Base-by-base conservation (phyloP, 2,329 filamentous ascomycete species). In the Aureobasidium subglaciale region DNA sequence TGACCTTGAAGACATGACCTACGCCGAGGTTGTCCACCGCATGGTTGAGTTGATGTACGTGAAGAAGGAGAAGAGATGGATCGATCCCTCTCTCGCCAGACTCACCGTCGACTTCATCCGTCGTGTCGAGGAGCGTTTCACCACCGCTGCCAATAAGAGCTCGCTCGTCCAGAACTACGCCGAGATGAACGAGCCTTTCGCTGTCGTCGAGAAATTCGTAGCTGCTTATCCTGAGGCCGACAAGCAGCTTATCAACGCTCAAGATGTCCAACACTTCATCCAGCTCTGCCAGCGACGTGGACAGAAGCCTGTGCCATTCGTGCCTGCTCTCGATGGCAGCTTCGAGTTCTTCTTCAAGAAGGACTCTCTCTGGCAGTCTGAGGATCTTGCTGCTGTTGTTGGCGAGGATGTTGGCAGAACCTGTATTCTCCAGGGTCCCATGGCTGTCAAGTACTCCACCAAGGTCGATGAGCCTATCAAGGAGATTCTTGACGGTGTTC, bases 311-410 rank as follows among this genome's bases (percentile, higher is more conserved):
- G 88, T 95, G 25, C 93, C 92, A 0, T 99, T 99, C 69, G 91
- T 99, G 27, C 93, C 93, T 5, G 80, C 87, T n/a, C 80, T 99
- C 20, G 93, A 99, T 65, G 90, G 95, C 60, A 96, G 92, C 69
- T 99, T 99, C 63, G 93, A 99, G 70, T 96, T 95, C 75, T 99
- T 90, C 78, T 99, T 99, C 86, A 99, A 99, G 84, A 99, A 99
- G 78, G 93, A 99, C 71, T 99, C 93, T 1, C 81, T 99, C 7
- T 99, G 93, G 93, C 93, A 99, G 74, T 97, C 93, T 1, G 93
- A 99, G 73, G 93, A 99, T 67, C 79, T 99, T 10, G 92, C 95
- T 66, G 93, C 93, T 54, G 91, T 99, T 57, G 91, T 96, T 59
- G 92, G 81, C 63, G 93, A 97, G 73, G 95, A 99, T 68, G 93